These are phyloP conservation scores for Suillus variegatus DNA, from an alignment of 768 basidiomycete genomes.

Conservation along the genomic window DNA sequence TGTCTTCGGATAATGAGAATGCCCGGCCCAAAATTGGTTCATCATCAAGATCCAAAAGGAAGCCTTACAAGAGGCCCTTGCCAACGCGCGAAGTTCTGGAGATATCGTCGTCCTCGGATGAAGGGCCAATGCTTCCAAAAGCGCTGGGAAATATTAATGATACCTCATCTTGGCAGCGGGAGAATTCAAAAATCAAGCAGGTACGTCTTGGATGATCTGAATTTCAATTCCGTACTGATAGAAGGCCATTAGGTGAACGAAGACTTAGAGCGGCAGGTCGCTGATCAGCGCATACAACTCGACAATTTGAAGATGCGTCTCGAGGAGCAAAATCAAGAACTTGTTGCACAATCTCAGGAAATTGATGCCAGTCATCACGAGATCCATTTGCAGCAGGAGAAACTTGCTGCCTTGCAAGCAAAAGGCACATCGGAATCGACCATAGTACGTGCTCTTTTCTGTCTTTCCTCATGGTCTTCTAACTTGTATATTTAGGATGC, in stretches of 20 bases:
- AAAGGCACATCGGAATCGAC: neutral
- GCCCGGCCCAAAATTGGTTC: slow-evolving; percentile 19
- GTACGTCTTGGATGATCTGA: slow-evolving; percentile 28
- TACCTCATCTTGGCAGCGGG: slow-evolving; percentile 32
- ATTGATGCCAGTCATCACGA: neutral
- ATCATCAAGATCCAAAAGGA: slow-evolving; percentile 14
- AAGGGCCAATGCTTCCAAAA: slow-evolving; percentile 20
- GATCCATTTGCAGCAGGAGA: neutral
- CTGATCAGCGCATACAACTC: slow-evolving; percentile 23
- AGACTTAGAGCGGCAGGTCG: neutral
- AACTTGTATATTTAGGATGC: slow-evolving; percentile 33
- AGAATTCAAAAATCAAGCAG: slow-evolving; percentile 45
- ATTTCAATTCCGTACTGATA: neutral
- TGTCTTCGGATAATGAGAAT: slow-evolving; percentile 36
- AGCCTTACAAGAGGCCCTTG: slow-evolving; percentile 15
- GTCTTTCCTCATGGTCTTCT: neutral
- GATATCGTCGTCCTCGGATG: slow-evolving; percentile 64
- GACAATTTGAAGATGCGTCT: slow-evolving; percentile 13
- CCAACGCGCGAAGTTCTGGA: slow-evolving; percentile 47
- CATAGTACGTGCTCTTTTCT: neutral
- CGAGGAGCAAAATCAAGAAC: slow-evolving; percentile 15
- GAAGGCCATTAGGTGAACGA: neutral
- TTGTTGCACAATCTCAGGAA: slow-evolving; percentile 2
- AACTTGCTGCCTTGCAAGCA: neutral
- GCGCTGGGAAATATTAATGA: slow-evolving; percentile 18